Conservation (phyloP, 495 filamentous ascomycete genomes). For the Talaromyces ruber region DNA sequence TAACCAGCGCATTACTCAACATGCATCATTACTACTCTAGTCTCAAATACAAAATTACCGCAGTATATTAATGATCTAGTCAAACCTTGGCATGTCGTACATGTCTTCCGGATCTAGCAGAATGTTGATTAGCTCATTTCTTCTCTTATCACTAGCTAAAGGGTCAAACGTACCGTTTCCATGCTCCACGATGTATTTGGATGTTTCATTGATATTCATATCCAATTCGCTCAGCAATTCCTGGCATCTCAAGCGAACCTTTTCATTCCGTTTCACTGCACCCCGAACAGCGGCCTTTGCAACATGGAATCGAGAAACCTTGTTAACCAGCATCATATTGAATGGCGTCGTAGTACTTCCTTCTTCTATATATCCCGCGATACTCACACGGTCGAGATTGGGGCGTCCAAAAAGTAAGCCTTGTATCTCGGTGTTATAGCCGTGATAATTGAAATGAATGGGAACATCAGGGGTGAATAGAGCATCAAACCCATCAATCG, state of each 20-base stretch:
- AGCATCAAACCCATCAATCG: constrained; percentile 41
- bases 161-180: constrained; percentile 33
- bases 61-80: constrained; percentile 6
- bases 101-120: constrained; percentile 44
- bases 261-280: constrained; percentile 39
- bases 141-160: neutral
- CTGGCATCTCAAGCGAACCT: constrained; percentile 38
- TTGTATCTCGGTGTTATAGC: constrained; percentile 54
- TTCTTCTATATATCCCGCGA: constrained; percentile 62
- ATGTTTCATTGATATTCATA: constrained; percentile 40
- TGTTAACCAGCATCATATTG: constrained; percentile 65
- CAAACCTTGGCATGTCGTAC: constrained; percentile 44
- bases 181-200: constrained; percentile 46
- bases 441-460: constrained; percentile 67
- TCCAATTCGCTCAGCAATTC: constrained; percentile 39
- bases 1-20: neutral
- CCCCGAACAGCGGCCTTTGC: constrained; percentile 48
- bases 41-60: neutral
- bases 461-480: constrained; percentile 54
- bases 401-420: constrained; percentile 56
- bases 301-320: constrained; percentile 55
- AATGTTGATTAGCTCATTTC: neutral
- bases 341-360: constrained; percentile 67
- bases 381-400: constrained; percentile 39
- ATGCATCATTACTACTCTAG: neutral